phyloP scores from a whole-genome alignment of 192 early-diverging fungal genomes.

The Backusella liffmaniae region DNA sequence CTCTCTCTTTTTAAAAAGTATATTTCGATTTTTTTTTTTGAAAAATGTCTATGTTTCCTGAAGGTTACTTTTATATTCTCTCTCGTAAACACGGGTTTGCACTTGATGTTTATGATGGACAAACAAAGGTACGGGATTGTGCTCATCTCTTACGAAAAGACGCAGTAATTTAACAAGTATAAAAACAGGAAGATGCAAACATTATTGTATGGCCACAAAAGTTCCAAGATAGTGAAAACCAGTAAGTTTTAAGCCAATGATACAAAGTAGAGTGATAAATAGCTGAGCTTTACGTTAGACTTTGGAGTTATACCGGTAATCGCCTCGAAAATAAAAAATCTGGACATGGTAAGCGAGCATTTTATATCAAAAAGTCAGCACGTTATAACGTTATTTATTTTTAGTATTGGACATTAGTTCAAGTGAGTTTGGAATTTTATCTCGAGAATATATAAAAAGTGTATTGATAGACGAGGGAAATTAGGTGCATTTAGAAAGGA shows the following conservation, averaged over 20 bases:
- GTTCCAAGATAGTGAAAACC: conserved; percentile 40
- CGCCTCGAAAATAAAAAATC: conserved; percentile 37
- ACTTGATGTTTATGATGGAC: conserved; percentile 36
- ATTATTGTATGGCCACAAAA: conserved; percentile 42
- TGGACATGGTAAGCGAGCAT: conserved; percentile 25
- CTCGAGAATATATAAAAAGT: neutral
- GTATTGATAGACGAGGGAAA: neutral
- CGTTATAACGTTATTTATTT: neutral
- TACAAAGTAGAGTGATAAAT: neutral
- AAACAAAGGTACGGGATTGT: conserved; percentile 24
- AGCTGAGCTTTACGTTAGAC: neutral
- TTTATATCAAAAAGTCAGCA: neutral
- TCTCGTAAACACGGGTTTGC: conserved; percentile 37
- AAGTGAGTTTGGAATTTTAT: conserved; percentile 12
- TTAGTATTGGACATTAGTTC: conserved; percentile 31
- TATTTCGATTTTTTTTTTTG: neutral
- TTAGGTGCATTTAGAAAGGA: conserved; percentile 36
- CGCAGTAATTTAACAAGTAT: neutral
- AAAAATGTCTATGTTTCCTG: conserved; percentile 5
- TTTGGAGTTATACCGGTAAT: conserved; percentile 34
- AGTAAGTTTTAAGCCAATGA: conserved; percentile 16
- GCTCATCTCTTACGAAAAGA: neutral
- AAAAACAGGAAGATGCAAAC: conserved; percentile 26
- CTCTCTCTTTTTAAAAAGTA: neutral
- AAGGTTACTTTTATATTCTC: conserved; percentile 33